Conservation (phyloP, 1,284 basidiomycete species). For the Peniophora sp. region DNA sequence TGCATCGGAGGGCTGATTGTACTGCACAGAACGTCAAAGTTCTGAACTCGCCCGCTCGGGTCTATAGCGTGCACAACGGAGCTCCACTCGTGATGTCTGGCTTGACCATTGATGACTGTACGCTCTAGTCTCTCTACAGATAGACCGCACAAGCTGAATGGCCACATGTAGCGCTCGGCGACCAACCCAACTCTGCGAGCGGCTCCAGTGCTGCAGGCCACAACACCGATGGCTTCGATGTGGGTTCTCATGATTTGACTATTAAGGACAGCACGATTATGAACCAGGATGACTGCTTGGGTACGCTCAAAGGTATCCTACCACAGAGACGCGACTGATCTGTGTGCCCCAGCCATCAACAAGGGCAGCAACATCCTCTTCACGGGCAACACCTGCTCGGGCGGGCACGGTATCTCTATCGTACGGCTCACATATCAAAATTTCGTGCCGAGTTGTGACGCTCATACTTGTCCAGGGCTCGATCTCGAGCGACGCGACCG, state of each 20-base stretch:
- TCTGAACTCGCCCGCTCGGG: conserved; percentile 28
- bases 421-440: conserved; percentile 15
- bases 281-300: conserved; percentile 51
- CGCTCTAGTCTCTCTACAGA: conserved; percentile 1
- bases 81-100: conserved; percentile 21
- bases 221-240: conserved; percentile 52
- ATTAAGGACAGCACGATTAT: conserved; percentile 27
- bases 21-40: conserved; percentile 30
- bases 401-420: conserved; percentile 56
- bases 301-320: too few species aligned
- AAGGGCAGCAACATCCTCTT: conserved; percentile 47
- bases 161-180: conserved; percentile 21
- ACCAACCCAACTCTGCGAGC: conserved; percentile 35
- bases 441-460: too few species aligned
- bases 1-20: too few species aligned
- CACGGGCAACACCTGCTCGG: conserved; percentile 42
- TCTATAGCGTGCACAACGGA: conserved; percentile 26
- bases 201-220: conserved; percentile 26
- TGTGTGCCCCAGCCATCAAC: conserved; percentile 38
- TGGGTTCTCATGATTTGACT: conserved; percentile 31
- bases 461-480: conserved; percentile 30
- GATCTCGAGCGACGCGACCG: conserved; percentile 34
- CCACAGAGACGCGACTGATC: too few species aligned
- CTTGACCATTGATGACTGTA: conserved; percentile 31
- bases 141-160: neutral